These are phyloP conservation scores for Daedaleopsis nitida DNA, from an alignment of 768 basidiomycete species.

Conservation along the genomic window DNA sequence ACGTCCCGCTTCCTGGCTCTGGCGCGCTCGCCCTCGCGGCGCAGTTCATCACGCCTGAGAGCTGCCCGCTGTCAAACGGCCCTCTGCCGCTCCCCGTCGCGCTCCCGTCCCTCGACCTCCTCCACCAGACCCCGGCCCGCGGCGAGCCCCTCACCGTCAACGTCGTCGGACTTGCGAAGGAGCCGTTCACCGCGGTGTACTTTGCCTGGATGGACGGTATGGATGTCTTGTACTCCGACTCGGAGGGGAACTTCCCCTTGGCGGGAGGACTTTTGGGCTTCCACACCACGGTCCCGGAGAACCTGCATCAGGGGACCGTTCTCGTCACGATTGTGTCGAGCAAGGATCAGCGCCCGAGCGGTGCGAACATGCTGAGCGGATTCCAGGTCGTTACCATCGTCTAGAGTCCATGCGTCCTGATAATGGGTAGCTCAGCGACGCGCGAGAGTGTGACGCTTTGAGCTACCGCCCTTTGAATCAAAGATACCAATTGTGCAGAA, in stretches of 20 bases:
- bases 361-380: conserved; percentile 58
- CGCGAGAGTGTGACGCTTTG: no score
- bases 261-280: conserved; percentile 11
- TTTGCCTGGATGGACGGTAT: conserved; percentile 54
- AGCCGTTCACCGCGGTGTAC: conserved; percentile 32
- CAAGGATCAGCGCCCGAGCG: conserved; percentile 39
- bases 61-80: conserved; percentile 52
- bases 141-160: conserved; percentile 32
- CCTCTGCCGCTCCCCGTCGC: conserved; percentile 45
- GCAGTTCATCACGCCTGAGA: conserved; percentile 17
- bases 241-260: conserved; percentile 5
- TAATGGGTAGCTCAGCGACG: no score
- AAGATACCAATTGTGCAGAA: no score
- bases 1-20: conserved; percentile 33
- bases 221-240: conserved; percentile 39
- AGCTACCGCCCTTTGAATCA: no score
- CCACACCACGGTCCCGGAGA: conserved; percentile 42
- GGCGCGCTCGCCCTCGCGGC: conserved; percentile 50
- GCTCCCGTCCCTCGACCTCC: conserved; percentile 45
- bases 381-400: conserved; percentile 39
- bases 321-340: conserved; percentile 50
- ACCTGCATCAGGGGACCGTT: conserved; percentile 45
- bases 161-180: conserved; percentile 2
- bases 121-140: conserved; percentile 32
- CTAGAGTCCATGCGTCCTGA: no score